Percentiles rank a stretch among this genome's conserved stretches.
These are phyloP conservation scores for Eustoma russellianum DNA, from an alignment of 257 asterid genomes.

Conservation along the genomic window DNA sequence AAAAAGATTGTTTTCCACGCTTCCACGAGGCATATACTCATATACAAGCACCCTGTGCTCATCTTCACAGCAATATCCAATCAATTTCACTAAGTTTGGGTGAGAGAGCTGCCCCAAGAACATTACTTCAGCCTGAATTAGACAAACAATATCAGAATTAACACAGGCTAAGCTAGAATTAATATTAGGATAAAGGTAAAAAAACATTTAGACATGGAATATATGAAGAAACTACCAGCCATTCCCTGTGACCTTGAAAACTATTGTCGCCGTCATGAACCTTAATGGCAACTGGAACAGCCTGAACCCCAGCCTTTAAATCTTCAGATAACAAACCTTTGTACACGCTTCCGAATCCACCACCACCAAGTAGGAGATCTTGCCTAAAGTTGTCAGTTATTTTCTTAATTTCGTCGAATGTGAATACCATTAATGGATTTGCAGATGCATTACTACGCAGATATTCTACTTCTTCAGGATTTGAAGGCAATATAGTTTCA, in stretches of 20 bases:
- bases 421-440: constrained; percentile 60
- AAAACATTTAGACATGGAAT: not conserved
- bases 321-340: constrained; percentile 64
- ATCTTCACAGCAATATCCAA: constrained; percentile 73
- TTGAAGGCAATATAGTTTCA: constrained; percentile 54
- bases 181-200: not conserved
- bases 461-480: constrained; percentile 90
- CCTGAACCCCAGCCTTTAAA: constrained; percentile 29
- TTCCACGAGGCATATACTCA: constrained; percentile 68
- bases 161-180: not conserved
- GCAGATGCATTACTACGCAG: constrained; percentile 53
- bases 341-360: constrained; percentile 91
- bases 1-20: constrained; percentile 66
- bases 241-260: constrained; percentile 89
- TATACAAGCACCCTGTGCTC: constrained; percentile 64
- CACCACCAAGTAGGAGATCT: constrained; percentile 87
- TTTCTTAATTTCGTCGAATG: constrained; percentile 51
- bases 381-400: constrained; percentile 80
- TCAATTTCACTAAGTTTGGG: constrained; percentile 69
- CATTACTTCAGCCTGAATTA: constrained; percentile 65
- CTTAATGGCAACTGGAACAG: constrained; percentile 72
- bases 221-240: constrained; percentile 56
- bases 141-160: not conserved
- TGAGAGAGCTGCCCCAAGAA: constrained; percentile 82
- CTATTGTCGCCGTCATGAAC: constrained; percentile 93